These are phyloP conservation scores for Leishmania lainsoni DNA, from an alignment of 208 protist species.

Conservation along the genomic window DNA sequence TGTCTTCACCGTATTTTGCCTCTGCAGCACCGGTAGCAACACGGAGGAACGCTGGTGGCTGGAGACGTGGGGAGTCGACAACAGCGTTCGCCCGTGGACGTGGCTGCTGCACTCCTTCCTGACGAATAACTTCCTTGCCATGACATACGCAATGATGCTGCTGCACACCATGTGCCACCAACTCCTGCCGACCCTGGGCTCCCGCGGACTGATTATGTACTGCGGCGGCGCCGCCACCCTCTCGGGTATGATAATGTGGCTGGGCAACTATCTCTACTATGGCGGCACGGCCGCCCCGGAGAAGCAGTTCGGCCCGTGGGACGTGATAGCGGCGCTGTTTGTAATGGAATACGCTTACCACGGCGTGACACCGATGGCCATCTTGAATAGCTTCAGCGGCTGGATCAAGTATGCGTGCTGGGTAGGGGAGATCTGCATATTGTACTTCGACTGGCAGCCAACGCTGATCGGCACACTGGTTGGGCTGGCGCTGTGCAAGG, in stretches of 20 bases:
- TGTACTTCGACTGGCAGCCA: conserved; percentile 93
- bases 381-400: conserved; percentile 87
- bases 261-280: conserved; percentile 65
- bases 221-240: conserved; percentile 54
- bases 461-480: conserved; percentile 73
- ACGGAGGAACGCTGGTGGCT: conserved; percentile 86
- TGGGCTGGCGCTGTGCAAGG: conserved; percentile 72
- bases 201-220: conserved; percentile 64
- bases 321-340: conserved; percentile 79
- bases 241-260: conserved; percentile 83
- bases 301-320: conserved; percentile 93
- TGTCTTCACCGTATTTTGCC: conserved; percentile 90
- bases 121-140: conserved; percentile 91
- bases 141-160: conserved; percentile 91
- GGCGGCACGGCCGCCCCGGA: conserved; percentile 42
- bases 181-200: conserved; percentile 74
- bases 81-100: conserved; percentile 63
- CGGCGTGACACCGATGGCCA: conserved; percentile 63
- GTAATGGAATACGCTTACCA: conserved; percentile 84
- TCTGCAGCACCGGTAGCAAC: conserved; percentile 87
- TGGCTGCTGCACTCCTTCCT: conserved; percentile 88
- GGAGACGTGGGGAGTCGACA: conserved; percentile 77
- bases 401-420: conserved; percentile 90
- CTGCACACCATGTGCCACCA: conserved; percentile 86
- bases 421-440: conserved; percentile 84